Percentiles rank a stretch among this genome's conserved stretches.
Evolutionary conservation across 1,139 yeast genomes (phyloP).

Genomic region (Candida frijolesensis): DNA sequence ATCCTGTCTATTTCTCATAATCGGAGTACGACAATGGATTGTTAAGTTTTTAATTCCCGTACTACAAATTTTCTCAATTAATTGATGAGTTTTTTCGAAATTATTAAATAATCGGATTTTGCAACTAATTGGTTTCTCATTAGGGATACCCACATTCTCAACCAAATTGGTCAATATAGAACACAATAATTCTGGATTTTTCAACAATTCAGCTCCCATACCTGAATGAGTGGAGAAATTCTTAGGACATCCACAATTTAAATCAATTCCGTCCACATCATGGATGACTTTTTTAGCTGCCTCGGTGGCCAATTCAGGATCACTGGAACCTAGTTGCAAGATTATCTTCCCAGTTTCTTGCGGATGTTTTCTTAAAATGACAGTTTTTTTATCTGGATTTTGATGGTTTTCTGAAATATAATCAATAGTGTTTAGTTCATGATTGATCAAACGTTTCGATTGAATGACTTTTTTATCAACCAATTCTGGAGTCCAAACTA

Average conservation of each 20-base stretch:
- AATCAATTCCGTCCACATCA: slow-evolving; percentile 91
- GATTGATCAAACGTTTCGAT: slow-evolving; percentile 65
- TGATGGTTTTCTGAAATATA: slow-evolving; percentile 36
- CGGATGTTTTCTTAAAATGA: slow-evolving; percentile 76
- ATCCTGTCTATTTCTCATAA: slow-evolving; percentile 84
- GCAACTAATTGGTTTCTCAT: slow-evolving; percentile 80
- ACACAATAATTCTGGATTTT: slow-evolving; percentile 77
- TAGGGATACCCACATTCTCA: slow-evolving; percentile 74
- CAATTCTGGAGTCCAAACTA: slow-evolving; percentile 96
- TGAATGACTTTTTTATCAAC: slow-evolving; percentile 79
- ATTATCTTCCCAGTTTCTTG: slow-evolving; percentile 56
- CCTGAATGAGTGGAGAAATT: slow-evolving; percentile 88
- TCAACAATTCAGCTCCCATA: slow-evolving; percentile 92
- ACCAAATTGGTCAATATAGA: slow-evolving; percentile 70
- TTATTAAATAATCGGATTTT: slow-evolving; percentile 78
- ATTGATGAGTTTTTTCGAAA: slow-evolving; percentile 55
- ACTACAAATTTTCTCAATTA: slow-evolving; percentile 63
- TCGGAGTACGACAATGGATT: slow-evolving; percentile 85
- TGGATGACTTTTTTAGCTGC: slow-evolving; percentile 80
- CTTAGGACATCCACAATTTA: slow-evolving; percentile 96
- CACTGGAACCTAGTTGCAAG: slow-evolving; percentile 88
- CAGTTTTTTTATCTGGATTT: slow-evolving; percentile 18
- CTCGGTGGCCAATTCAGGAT: slow-evolving; percentile 79
- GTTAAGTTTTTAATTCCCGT: slow-evolving; percentile 89
- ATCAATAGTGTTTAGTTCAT: slow-evolving; percentile 59